These are phyloP conservation scores for Tetrahymena elliotti DNA, from an alignment of 73 alveolate genomes.

Conservation along the genomic window DNA sequence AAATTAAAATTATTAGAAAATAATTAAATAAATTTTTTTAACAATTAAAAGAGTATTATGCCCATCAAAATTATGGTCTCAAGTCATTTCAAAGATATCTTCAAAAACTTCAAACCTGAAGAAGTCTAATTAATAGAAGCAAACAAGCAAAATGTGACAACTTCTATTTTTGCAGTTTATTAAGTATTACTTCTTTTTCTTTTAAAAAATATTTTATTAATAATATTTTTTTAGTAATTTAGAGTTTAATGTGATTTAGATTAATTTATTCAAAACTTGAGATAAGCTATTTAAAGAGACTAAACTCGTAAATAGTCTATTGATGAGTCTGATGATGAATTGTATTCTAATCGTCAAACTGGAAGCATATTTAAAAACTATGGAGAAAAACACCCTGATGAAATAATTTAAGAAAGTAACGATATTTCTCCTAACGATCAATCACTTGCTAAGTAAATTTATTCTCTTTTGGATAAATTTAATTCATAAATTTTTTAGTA, in stretches of 20 bases:
- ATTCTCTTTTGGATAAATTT: not conserved
- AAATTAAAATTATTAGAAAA: not conserved
- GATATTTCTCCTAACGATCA: not conserved
- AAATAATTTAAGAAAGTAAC: not conserved
- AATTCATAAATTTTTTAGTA: not conserved
- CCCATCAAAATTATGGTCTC: not conserved
- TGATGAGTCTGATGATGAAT: not conserved
- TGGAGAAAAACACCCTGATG: not conserved
- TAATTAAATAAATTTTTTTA: not conserved
- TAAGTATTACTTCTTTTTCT: not conserved
- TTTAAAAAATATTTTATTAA: not conserved
- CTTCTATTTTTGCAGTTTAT: not conserved
- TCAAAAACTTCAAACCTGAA: not conserved
- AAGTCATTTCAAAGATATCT: not conserved
- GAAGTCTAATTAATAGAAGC: not conserved
- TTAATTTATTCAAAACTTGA: not conserved
- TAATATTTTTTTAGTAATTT: not conserved
- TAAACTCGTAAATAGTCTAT: not conserved
- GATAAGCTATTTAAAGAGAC: not conserved
- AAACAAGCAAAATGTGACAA: not conserved
- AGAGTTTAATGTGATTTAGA: not conserved
- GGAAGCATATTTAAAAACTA: not conserved
- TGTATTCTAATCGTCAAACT: not conserved
- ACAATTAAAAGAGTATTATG: not conserved
- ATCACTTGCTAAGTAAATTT: not conserved